Conservation (phyloP, 352 stramenopile genomes). For the Pythium utonaiense region DNA sequence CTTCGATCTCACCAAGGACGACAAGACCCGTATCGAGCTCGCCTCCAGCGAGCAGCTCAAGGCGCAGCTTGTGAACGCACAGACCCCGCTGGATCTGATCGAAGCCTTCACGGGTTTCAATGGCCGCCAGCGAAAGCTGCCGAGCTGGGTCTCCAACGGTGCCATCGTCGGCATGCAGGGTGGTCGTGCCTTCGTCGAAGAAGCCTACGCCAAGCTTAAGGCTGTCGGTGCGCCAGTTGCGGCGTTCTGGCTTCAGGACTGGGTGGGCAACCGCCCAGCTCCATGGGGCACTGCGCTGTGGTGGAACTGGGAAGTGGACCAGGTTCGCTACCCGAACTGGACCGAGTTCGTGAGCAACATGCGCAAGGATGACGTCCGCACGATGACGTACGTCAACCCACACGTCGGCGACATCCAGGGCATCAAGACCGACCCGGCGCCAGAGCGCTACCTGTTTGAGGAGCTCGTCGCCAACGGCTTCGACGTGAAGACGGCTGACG, state of each 20-base stretch:
- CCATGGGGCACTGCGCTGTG: conserved; percentile 14
- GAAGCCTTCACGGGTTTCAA: conserved; percentile 5
- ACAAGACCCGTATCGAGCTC: conserved; percentile 8
- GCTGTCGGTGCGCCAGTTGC: conserved; percentile 7
- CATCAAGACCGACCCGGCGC: conserved; percentile 10
- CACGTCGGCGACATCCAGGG: conserved; percentile 13
- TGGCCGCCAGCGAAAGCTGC: conserved; percentile 6
- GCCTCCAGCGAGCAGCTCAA: neutral
- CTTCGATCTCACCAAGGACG: conserved; percentile 14
- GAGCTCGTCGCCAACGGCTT: conserved; percentile 9
- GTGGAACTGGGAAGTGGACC: conserved; percentile 16
- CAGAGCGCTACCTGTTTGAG: conserved; percentile 8
- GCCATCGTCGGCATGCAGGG: conserved; percentile 16
- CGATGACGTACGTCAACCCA: conserved; percentile 12
- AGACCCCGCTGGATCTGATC: conserved; percentile 7
- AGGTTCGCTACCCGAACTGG: conserved; percentile 14
- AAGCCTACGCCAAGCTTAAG: conserved; percentile 11
- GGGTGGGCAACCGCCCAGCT: conserved; percentile 11
- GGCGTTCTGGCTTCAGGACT: conserved; percentile 15
- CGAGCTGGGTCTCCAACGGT: conserved; percentile 11
- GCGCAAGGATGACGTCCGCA: conserved; percentile 6
- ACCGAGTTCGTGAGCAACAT: conserved; percentile 11
- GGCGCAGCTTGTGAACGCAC: conserved; percentile 4
- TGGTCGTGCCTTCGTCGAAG: conserved; percentile 10
- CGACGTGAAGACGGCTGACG: conserved; percentile 2